Percentiles rank a stretch among this genome's conserved stretches.
Conservation (phyloP, 805 yeast genomes). For the Candida montana region DNA sequence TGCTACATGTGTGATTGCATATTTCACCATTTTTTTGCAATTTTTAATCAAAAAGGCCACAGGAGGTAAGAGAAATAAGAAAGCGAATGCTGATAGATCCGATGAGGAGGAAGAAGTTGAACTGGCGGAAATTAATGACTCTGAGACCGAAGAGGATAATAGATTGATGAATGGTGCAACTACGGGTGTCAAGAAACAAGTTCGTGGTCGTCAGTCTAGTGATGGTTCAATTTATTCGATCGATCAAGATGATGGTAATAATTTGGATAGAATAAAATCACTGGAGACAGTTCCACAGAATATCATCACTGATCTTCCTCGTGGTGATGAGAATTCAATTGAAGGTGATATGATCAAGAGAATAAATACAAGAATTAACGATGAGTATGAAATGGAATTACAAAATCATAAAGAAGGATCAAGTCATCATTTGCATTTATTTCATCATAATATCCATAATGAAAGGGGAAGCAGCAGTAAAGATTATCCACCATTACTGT, state of each 20-base stretch:
- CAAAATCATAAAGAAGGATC: background rate
- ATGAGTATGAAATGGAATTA: constrained; percentile 2
- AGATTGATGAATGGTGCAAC: constrained; percentile 8
- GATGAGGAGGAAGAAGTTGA: constrained; percentile 23
- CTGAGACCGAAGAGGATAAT: constrained; percentile 2
- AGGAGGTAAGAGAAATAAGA: constrained; percentile 1
- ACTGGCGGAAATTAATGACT: background rate
- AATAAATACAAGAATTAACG: constrained; percentile 4
- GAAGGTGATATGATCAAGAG: constrained; percentile 17
- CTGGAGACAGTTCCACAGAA: constrained; percentile 13
- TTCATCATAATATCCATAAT: background rate
- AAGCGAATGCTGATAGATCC: constrained; percentile 22
- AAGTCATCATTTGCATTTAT: background rate
- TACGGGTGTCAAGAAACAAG: constrained; percentile 7
- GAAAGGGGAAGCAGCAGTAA: too few species aligned
- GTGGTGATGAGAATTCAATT: constrained; percentile 23
- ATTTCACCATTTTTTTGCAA: constrained; percentile 41
- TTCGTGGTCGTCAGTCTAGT: background rate
- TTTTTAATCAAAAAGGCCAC: constrained; percentile 15
- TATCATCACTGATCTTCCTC: constrained; percentile 18
- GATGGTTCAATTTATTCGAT: background rate
- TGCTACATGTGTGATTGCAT: constrained; percentile 45
- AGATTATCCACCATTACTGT: background rate
- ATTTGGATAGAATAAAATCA: constrained; percentile 7
- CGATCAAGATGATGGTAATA: background rate